phyloP scores from a whole-genome alignment of 345 rosid species.

The Murraya koenigii region DNA sequence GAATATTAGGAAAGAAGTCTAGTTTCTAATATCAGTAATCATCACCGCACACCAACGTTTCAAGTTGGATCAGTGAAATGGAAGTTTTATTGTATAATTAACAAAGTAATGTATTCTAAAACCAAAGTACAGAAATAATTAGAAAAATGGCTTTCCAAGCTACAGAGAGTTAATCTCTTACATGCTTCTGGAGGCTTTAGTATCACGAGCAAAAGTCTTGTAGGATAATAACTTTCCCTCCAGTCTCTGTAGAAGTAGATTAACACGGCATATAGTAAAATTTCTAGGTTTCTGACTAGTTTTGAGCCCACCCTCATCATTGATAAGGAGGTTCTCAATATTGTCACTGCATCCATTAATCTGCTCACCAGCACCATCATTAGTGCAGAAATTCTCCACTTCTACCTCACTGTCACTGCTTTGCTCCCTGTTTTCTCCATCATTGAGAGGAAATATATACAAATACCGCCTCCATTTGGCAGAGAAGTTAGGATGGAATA shows the following conservation, averaged over 20 bases:
- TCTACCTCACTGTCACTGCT: conserved; percentile 28
- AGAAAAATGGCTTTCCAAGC: not conserved
- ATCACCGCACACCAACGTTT: not conserved
- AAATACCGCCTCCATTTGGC: conserved; percentile 96
- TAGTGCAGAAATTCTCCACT: conserved; percentile 21
- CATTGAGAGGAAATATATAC: conserved; percentile 75
- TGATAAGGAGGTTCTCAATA: conserved; percentile 19
- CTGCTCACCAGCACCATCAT: conserved; percentile 19
- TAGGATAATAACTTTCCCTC: conserved; percentile 83
- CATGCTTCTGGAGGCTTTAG: conserved; percentile 89
- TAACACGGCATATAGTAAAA: conserved; percentile 64
- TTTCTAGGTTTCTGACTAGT: conserved; percentile 44
- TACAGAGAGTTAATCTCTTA: conserved; percentile 35
- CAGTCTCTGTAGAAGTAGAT: conserved; percentile 67
- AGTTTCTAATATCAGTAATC: not conserved
- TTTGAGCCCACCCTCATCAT: conserved; percentile 35
- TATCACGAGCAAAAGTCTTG: conserved; percentile 91
- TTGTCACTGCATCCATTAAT: conserved; percentile 33
- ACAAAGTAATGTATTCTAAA: not conserved
- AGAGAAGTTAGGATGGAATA: conserved; percentile 90
- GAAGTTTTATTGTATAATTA: not conserved
- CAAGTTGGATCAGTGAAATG: not conserved
- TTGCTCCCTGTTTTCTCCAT: conserved; percentile 40
- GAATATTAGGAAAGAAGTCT: not conserved
- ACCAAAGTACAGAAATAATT: not conserved